phyloP scores from a whole-genome alignment of 2,329 filamentous ascomycete genomes.

The Nigrospora sphaerica region DNA sequence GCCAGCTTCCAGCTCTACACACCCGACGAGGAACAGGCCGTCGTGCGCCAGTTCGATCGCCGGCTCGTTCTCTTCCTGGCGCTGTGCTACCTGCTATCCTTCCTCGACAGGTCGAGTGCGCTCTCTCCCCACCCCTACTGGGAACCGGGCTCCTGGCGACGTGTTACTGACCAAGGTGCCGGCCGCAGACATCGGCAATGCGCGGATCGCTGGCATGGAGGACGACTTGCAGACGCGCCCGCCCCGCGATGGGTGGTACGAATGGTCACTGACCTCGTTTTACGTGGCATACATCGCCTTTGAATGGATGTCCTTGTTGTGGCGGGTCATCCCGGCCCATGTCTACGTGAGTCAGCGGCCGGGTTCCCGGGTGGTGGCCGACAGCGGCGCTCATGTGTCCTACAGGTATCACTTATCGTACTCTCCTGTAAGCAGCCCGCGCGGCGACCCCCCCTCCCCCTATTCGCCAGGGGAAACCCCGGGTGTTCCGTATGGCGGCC shows the following conservation, averaged over 20 bases:
- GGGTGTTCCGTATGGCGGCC: no score
- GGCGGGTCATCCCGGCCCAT: constrained; percentile 53
- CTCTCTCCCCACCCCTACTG: constrained; percentile 6
- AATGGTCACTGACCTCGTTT: constrained; percentile 54
- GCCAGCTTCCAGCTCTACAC: constrained; percentile 31
- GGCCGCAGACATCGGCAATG: constrained; percentile 51
- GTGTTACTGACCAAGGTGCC: background rate
- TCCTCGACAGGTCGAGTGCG: constrained; percentile 78
- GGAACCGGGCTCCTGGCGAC: background rate
- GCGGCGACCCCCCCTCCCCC: no score
- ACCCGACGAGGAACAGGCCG: constrained; percentile 62
- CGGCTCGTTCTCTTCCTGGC: constrained; percentile 75
- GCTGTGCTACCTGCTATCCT: constrained; percentile 75
- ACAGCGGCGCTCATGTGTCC: background rate
- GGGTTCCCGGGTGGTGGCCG: background rate
- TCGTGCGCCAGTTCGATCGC: constrained; percentile 70
- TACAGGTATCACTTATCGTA: constrained; percentile 44
- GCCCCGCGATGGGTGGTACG: constrained; percentile 41
- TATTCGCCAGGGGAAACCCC: no score
- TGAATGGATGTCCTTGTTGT: constrained; percentile 59
- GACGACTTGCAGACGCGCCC: constrained; percentile 47
- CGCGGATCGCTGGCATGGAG: constrained; percentile 57
- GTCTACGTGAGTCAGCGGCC: constrained; percentile 36
- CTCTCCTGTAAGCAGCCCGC: constrained; percentile 39
- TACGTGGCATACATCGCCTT: constrained; percentile 58